A percentile compares a stretch with the other conserved stretches of the same genome.
These are phyloP conservation scores for Thalassia testudinum DNA, from an alignment of 116 monocot species.

Conservation along the genomic window DNA sequence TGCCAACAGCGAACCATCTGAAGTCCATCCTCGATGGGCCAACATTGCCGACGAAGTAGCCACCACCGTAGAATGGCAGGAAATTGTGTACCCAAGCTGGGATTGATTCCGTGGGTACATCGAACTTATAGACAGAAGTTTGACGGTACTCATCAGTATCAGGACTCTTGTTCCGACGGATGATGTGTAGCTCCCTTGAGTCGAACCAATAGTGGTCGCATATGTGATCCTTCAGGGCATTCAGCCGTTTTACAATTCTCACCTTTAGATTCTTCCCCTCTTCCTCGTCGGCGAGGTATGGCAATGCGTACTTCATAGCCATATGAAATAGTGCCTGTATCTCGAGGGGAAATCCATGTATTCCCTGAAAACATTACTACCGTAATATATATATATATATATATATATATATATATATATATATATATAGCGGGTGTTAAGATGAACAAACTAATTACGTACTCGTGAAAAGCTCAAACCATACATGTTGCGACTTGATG, in stretches of 20 bases:
- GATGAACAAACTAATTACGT: too few species aligned
- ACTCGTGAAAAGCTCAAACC: too few species aligned
- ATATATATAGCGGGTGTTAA: too few species aligned
- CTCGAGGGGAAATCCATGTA: constrained; percentile 28
- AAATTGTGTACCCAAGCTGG: constrained; percentile 22
- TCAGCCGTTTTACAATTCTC: constrained; percentile 13
- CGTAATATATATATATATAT: too few species aligned
- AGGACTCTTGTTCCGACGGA: constrained; percentile 15
- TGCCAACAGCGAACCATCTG: constrained; percentile 18
- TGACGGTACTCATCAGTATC: constrained; percentile 9
- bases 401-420: too few species aligned
- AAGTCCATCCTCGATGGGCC: constrained; percentile 18
- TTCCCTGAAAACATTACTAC: constrained; percentile 7
- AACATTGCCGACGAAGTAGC: constrained; percentile 16
- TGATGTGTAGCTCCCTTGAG: constrained; percentile 13
- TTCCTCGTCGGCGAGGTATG: constrained; percentile 9
- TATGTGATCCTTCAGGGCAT: constrained; percentile 16
- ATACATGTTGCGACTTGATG: too few species aligned
- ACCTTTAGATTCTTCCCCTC: constrained; percentile 18
- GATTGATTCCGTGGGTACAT: constrained; percentile 12
- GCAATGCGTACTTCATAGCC: constrained; percentile 12
- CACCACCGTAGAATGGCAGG: constrained; percentile 8
- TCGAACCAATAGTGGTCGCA: constrained; percentile 17
- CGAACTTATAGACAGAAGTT: constrained; percentile 20
- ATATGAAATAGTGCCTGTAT: constrained; percentile 30